These are phyloP conservation scores for Annona cherimola DNA, from an alignment of 164 flowering plant species.

Conservation along the genomic window DNA sequence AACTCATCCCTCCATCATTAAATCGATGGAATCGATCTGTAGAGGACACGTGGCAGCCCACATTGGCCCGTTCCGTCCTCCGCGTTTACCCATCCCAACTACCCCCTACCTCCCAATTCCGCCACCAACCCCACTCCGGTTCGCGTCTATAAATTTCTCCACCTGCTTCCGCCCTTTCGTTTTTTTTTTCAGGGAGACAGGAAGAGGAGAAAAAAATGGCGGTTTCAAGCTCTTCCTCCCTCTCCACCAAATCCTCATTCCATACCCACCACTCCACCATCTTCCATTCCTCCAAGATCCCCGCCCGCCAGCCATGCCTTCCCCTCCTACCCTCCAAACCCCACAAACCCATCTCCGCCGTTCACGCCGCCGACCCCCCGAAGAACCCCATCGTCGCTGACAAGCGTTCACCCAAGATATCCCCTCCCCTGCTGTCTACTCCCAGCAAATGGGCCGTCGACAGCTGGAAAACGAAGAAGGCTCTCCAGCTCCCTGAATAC, in stretches of 20 bases:
- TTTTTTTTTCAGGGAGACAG: background rate
- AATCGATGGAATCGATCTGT: too few relatives aligned
- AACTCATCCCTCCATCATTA: too few relatives aligned
- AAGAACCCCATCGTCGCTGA: conserved; percentile 24
- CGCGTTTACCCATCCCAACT: background rate
- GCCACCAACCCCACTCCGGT: background rate
- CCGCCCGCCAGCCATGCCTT: conserved; percentile 14
- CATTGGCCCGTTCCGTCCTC: background rate
- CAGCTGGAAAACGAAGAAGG: conserved; percentile 78
- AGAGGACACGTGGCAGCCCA: too few relatives aligned
- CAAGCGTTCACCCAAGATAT: conserved; percentile 12
- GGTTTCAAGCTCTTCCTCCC: conserved; percentile 15
- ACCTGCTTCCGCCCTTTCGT: background rate
- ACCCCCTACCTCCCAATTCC: background rate
- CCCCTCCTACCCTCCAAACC: conserved; percentile 16
- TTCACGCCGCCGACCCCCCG: conserved; percentile 52
- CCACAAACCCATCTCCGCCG: conserved; percentile 44
- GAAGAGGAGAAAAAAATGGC: conserved; percentile 17
- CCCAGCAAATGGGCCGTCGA: conserved; percentile 57
- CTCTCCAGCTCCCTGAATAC: conserved; percentile 78
- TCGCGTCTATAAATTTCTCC: background rate
- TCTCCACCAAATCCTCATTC: conserved; percentile 16
- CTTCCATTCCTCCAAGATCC: conserved; percentile 15
- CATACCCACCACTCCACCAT: conserved; percentile 9
- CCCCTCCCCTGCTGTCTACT: conserved; percentile 4